Base-by-base conservation (phyloP, 2,329 filamentous ascomycete species). In the Bisporella sp. region DNA sequence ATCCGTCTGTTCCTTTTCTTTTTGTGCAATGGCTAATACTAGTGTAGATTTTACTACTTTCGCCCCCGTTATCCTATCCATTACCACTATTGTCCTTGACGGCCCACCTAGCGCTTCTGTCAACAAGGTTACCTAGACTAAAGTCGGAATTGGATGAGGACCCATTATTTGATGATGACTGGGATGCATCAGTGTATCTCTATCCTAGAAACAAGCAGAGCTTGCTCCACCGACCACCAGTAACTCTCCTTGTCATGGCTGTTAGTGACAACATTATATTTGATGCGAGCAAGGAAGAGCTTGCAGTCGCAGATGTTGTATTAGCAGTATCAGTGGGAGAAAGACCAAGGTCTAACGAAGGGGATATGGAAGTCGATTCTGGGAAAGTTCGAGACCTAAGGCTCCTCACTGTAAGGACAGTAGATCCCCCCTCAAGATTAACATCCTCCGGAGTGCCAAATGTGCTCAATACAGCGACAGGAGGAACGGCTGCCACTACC, bases 151-250 rank as follows among this genome's bases (percentile, higher is more conserved):
- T 81, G 51, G 92, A 97, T 70, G 93, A 99, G 71, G 93, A 99
- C 61, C 93, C 93, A 9, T 84, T 96, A 65, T 99, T 99, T 70
- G 87, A 96, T 71, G 93, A 99, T 70, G 93, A 99, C 72, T 99
- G 93, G 93, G 89, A 87, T 57, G 87, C 86, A 12, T 84, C 90
- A 1, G 77, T 81, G 13, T 84, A 82, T 51, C 73, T 99, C 31
- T 99, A 95, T 71, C 58, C 61, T 51, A 47, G 62, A 59, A 45
- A 48, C 31, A 40, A 57, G 9, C 46, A 46, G 31, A 48, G 47
- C 46, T 56, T 64, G 40, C 60, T 65, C 43, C 65, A 74, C 32
- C 79, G 84, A 45, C 93, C 93, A 4, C 90, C 93, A 0, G 80
- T 99, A 50, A 96, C 92, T 4, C 78, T 99, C 21, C 84, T 99